Evolutionary conservation across 2,329 filamentous ascomycete species (phyloP), one percentile per base, ranked within the genome.

Genomic region (Phaeosphaeriaceae sp.): DNA sequence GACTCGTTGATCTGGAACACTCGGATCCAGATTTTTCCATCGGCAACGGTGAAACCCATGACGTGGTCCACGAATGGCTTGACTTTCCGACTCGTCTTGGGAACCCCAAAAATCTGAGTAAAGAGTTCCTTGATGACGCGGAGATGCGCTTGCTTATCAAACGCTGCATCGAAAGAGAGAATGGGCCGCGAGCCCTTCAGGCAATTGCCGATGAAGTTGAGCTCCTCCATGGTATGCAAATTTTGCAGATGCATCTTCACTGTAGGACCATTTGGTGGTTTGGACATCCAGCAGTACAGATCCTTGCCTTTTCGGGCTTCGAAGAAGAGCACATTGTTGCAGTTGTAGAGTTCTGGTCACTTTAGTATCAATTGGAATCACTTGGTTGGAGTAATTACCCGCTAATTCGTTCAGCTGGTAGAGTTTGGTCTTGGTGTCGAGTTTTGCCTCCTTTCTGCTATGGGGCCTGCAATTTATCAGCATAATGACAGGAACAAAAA

Each of bases 31-130:
- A 99, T 91, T 82, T 96, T 97, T 72, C 91, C 92, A 73, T 97
- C 94, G 3, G 91, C 91, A 31, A 96, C 83, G 57, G 91, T 96
- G 77, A 99, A 96, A 57, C 89, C 89, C 86, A 98, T 93, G 63
- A 99, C 91, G 70, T 95, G 93, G 76, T 99, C 95, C 62, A 98
- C 85, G 72, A 99, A 99, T 3, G 95, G 95, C 81, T 99, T 99
- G 59, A 91, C 90, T 72, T 96, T 96, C 69, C 92, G 86, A 22
- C 93, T 90, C 21, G 89, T 90, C 70, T 93, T 91, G 1, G 95
- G 95, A 0, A 99, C 95, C 59, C 93, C 93, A 75, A 99, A 98
- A 11, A 90, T 90, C 70, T 96, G 93, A 15, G 89, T 85, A 73
- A 99, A 89, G 67, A 98, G 86, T 78, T 98, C 93, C 78, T 96